Conservation (phyloP, 257 asterid species). For the Paulownia fortunei region DNA sequence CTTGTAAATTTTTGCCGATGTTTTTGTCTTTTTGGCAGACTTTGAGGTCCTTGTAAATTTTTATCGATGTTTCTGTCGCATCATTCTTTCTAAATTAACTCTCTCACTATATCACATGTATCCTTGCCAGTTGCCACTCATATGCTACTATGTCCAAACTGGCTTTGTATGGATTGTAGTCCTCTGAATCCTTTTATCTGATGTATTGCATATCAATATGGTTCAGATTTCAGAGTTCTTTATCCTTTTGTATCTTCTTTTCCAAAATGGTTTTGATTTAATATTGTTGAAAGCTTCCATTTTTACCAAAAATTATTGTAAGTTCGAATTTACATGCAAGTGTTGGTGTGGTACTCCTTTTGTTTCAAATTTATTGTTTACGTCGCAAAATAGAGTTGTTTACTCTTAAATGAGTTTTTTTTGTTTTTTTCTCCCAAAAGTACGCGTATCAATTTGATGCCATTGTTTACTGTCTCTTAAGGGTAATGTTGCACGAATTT, state of each 20-base stretch:
- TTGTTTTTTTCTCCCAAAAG: too few species aligned
- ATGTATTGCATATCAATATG: constrained; percentile 34
- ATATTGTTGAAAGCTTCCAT: too few species aligned
- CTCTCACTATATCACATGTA: constrained; percentile 20
- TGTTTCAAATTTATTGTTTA: too few species aligned
- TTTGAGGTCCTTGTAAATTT: constrained; percentile 50
- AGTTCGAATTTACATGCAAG: background rate
- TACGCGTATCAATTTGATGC: too few species aligned
- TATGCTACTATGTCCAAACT: constrained; percentile 27
- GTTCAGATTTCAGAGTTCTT: constrained; percentile 11
- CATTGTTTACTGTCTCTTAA: too few species aligned
- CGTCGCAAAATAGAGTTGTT: too few species aligned
- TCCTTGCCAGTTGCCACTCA: constrained; percentile 31
- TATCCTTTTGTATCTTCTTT: background rate
- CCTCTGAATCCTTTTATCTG: constrained; percentile 16
- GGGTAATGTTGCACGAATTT: too few species aligned
- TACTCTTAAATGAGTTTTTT: too few species aligned
- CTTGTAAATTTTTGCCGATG: constrained; percentile 40
- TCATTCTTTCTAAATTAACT: constrained; percentile 45
- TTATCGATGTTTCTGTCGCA: constrained; percentile 28
- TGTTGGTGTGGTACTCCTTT: background rate
- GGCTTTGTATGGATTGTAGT: constrained; percentile 40
- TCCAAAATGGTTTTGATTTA: too few species aligned
- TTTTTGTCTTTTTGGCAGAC: constrained; percentile 19
- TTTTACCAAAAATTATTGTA: too few species aligned